Conservation (phyloP, 805 yeast species). For the Kodamaea leandrae region DNA sequence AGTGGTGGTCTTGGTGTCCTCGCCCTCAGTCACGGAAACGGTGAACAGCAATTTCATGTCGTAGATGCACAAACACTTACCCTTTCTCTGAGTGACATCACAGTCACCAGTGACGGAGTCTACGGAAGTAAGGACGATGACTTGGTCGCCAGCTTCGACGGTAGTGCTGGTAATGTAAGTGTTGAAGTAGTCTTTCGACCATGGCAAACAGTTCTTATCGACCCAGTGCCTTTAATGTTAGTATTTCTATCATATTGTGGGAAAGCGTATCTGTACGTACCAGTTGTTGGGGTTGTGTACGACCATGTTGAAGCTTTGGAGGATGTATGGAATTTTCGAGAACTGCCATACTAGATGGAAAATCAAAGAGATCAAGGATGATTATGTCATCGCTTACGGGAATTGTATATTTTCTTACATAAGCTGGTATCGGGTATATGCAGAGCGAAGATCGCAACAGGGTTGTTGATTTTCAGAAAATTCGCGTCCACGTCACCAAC, state of each 20-base stretch:
- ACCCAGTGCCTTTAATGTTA: slow-evolving; percentile 61
- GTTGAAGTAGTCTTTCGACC: slow-evolving; percentile 54
- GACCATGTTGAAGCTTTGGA: slow-evolving; percentile 51
- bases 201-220: slow-evolving; percentile 62
- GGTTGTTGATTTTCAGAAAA: background rate
- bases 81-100: slow-evolving; percentile 81
- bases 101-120: slow-evolving; percentile 63
- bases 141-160: slow-evolving; percentile 22
- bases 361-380: background rate
- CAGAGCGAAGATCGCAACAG: background rate
- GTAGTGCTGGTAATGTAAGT: slow-evolving; percentile 33
- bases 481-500: slow-evolving; percentile 2
- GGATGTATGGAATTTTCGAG: slow-evolving; percentile 7
- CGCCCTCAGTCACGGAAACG: slow-evolving; percentile 34
- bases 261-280: no score
- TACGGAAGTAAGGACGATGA: slow-evolving; percentile 36
- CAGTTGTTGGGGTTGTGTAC: slow-evolving; percentile 73
- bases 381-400: background rate
- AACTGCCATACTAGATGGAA: slow-evolving; percentile 1
- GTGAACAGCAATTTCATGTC: slow-evolving; percentile 57
- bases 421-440: no score
- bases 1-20: slow-evolving; percentile 41
- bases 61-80: slow-evolving; percentile 72
- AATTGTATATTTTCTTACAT: no score
- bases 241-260: slow-evolving; percentile 13